phyloP scores from a whole-genome alignment of 2,329 filamentous ascomycete species.

The Madurella mycetomatis region DNA sequence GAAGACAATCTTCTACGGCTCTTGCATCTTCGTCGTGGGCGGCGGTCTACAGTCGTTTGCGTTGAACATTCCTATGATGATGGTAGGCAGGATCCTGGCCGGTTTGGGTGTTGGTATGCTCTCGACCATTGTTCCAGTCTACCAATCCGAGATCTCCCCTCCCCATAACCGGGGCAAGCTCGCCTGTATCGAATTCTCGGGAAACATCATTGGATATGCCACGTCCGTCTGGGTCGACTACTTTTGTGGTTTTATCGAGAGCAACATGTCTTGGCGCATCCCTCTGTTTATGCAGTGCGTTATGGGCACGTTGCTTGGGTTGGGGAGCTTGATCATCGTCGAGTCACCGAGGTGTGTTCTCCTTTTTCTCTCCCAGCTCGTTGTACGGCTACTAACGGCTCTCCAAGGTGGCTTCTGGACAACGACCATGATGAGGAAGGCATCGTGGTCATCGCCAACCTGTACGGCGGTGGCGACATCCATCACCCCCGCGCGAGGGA shows the following conservation, averaged over 20 bases:
- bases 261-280: conserved; percentile 81
- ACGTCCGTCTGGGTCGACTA: conserved; percentile 99
- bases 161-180: conserved; percentile 94
- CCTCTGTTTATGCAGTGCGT: conserved; percentile 89
- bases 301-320: conserved; percentile 81
- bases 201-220: conserved; percentile 93
- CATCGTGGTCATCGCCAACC: conserved; percentile 95
- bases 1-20: conserved; percentile 89
- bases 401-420: conserved; percentile 81
- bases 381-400: conserved; percentile 28
- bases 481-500: conserved; percentile 89
- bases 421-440: conserved; percentile 98
- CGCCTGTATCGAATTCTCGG: conserved; percentile 96
- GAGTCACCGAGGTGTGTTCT: conserved; percentile 77
- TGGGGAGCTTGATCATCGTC: conserved; percentile 88
- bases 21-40: conserved; percentile 78
- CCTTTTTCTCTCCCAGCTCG: conserved; percentile 4
- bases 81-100: conserved; percentile 74
- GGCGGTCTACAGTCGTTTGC: conserved; percentile 82
- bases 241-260: conserved; percentile 86
- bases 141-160: conserved; percentile 92
- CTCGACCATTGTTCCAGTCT: conserved; percentile 88
- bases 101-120: conserved; percentile 83
- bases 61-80: conserved; percentile 84
- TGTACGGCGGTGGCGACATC: conserved; percentile 93